Percentiles rank a stretch among this genome's conserved stretches.
Conservation (phyloP, 805 yeast species). For the Wickerhamomyces alni region DNA sequence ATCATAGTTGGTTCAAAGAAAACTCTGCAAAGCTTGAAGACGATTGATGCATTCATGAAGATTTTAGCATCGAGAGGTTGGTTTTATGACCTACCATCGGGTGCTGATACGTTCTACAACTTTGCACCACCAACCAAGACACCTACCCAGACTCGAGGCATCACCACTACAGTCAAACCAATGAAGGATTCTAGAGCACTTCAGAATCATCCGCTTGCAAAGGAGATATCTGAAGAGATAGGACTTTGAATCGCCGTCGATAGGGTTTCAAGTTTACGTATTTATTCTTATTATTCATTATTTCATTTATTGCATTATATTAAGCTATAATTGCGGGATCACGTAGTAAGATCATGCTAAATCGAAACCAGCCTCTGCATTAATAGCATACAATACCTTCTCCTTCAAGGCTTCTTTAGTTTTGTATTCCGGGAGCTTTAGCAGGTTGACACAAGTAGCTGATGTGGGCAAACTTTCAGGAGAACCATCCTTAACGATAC, state of each 20-base stretch:
- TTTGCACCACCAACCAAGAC: slow-evolving; percentile 1
- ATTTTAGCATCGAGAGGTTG: slow-evolving; percentile 53
- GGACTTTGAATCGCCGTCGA: slow-evolving; percentile 2
- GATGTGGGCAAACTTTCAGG: slow-evolving; percentile 67
- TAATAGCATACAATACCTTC: slow-evolving; percentile 74
- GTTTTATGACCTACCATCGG: slow-evolving; percentile 51
- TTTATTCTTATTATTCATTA: not conserved
- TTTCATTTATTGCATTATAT: not conserved
- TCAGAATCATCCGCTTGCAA: slow-evolving; percentile 9
- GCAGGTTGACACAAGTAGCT: slow-evolving; percentile 84
- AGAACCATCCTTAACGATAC: slow-evolving; percentile 56
- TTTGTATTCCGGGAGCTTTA: slow-evolving; percentile 80
- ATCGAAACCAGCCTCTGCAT: slow-evolving; percentile 84
- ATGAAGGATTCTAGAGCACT: slow-evolving; percentile 11
- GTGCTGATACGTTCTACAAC: slow-evolving; percentile 14
- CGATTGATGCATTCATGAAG: slow-evolving; percentile 54
- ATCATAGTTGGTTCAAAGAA: slow-evolving; percentile 74
- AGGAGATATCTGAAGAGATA: slow-evolving; percentile 18
- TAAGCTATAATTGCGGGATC: too few relatives aligned
- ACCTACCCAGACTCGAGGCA: slow-evolving; percentile 2
- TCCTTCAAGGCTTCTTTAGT: slow-evolving; percentile 48
- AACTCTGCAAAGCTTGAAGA: slow-evolving; percentile 48
- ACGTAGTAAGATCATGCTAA: too few relatives aligned
- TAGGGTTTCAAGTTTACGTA: too few relatives aligned
- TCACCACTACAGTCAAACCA: slow-evolving; percentile 2